phyloP scores from a whole-genome alignment of 2,329 filamentous ascomycete species.

The Scopulariopsis brevicaulis region DNA sequence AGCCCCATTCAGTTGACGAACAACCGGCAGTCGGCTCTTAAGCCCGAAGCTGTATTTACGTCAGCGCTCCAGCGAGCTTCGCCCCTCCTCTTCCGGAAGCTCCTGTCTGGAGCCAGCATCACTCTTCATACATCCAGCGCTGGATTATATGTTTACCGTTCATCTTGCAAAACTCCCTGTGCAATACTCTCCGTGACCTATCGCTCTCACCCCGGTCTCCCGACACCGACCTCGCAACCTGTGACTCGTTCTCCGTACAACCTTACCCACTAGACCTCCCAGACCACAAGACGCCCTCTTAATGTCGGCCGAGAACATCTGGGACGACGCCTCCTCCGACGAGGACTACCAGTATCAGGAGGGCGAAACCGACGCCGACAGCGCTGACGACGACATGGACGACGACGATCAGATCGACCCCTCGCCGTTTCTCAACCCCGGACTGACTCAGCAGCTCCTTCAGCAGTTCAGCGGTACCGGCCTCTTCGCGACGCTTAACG shows the following conservation, averaged over 20 bases:
- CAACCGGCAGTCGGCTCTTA: not conserved
- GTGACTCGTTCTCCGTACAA: not conserved
- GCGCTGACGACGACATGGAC: constrained; percentile 17
- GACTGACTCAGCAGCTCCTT: not conserved
- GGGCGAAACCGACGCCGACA: constrained; percentile 10
- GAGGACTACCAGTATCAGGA: constrained; percentile 5
- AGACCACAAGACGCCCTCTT: not conserved
- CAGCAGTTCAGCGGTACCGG: not conserved
- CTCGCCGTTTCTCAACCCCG: not conserved
- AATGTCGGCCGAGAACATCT: not conserved
- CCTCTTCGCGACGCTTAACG: constrained; percentile 1
- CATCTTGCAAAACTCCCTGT: not conserved
- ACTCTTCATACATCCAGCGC: not conserved
- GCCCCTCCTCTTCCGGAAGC: too few relatives aligned
- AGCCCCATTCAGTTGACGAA: too few relatives aligned
- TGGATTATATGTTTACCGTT: not conserved
- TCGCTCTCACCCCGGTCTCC: not conserved
- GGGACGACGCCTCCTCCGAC: not conserved
- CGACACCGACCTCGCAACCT: too few relatives aligned
- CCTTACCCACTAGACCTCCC: not conserved
- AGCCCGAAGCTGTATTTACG: not conserved
- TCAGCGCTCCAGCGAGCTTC: not conserved
- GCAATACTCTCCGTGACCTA: not conserved
- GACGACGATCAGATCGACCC: constrained; percentile 13
- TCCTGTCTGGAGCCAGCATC: too few relatives aligned